Evolutionary conservation across 2,329 filamentous ascomycete genomes (phyloP).

Genomic region (Drechslerella stenobrocha): DNA sequence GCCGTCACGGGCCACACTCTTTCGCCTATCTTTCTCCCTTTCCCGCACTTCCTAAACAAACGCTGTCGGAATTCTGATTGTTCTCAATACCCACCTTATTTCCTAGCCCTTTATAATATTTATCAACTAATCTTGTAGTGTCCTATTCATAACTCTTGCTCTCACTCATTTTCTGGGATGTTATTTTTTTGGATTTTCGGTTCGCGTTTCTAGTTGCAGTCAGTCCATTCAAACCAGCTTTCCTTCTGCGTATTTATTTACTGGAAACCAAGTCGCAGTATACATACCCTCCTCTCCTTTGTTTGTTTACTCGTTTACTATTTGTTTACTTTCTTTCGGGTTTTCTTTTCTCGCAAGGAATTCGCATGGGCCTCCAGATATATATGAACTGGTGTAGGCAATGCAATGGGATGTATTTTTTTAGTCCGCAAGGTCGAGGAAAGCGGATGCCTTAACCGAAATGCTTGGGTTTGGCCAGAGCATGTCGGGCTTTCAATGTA

Average conservation of each 20-base stretch:
- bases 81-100: neutral
- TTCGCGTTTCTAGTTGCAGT: too few relatives aligned
- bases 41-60: neutral
- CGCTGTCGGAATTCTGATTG: neutral
- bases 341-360: neutral
- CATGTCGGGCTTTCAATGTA: too few relatives aligned
- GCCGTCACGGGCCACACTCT: neutral
- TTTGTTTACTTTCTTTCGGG: slow-evolving; percentile 4
- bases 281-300: neutral
- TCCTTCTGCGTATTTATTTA: too few relatives aligned
- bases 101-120: neutral
- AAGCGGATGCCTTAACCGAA: too few relatives aligned
- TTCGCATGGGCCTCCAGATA: slow-evolving; percentile 1
- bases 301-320: neutral
- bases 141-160: too few relatives aligned
- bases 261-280: too few relatives aligned
- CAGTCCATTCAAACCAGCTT: too few relatives aligned
- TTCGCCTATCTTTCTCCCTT: neutral
- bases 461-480: too few relatives aligned
- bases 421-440: too few relatives aligned
- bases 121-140: neutral
- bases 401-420: neutral
- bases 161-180: too few relatives aligned
- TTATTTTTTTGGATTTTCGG: too few relatives aligned
- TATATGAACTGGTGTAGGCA: neutral